These are phyloP conservation scores for Arachnopeziza araneosa DNA, from an alignment of 2,329 filamentous ascomycete species.

Conservation along the genomic window DNA sequence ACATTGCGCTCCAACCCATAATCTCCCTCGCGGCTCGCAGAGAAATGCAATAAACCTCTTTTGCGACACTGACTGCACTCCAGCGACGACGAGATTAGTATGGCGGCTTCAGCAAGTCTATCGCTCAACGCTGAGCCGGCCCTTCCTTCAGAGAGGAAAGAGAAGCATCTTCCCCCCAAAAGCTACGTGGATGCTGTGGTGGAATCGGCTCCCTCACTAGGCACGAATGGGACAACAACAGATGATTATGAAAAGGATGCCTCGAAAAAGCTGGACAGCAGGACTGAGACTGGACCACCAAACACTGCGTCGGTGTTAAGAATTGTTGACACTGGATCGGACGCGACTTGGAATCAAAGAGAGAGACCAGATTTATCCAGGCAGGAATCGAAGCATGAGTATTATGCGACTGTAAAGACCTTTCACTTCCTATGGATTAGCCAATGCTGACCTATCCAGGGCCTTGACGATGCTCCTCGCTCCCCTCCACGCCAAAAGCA, in stretches of 20 bases:
- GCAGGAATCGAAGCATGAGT: slow-evolving; percentile 24
- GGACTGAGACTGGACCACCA: not conserved
- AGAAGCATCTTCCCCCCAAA: slow-evolving; percentile 32
- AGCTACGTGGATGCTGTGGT: slow-evolving; percentile 35
- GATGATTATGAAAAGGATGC: not conserved
- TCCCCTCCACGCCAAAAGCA: slow-evolving; percentile 23
- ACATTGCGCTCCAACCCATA: not conserved
- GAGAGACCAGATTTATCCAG: slow-evolving; percentile 19
- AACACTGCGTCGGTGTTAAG: slow-evolving; percentile 24
- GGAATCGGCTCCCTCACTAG: slow-evolving; percentile 13
- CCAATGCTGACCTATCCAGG: slow-evolving; percentile 17
- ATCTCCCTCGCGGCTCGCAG: not conserved
- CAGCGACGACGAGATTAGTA: slow-evolving; percentile 2
- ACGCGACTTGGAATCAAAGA: slow-evolving; percentile 7
- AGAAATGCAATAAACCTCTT: not conserved
- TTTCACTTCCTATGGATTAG: not conserved
- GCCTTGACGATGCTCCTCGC: slow-evolving; percentile 26
- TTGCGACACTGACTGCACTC: not conserved
- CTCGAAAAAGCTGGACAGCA: not conserved
- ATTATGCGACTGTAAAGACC: slow-evolving; percentile 22
- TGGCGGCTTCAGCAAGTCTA: slow-evolving; percentile 10
- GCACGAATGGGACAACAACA: not conserved
- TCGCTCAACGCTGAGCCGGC: slow-evolving; percentile 29
- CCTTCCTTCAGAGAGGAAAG: slow-evolving; percentile 28
- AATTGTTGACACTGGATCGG: slow-evolving; percentile 22